Base-by-base conservation (phyloP, 495 filamentous ascomycete genomes). In the Xylaria acuta region DNA sequence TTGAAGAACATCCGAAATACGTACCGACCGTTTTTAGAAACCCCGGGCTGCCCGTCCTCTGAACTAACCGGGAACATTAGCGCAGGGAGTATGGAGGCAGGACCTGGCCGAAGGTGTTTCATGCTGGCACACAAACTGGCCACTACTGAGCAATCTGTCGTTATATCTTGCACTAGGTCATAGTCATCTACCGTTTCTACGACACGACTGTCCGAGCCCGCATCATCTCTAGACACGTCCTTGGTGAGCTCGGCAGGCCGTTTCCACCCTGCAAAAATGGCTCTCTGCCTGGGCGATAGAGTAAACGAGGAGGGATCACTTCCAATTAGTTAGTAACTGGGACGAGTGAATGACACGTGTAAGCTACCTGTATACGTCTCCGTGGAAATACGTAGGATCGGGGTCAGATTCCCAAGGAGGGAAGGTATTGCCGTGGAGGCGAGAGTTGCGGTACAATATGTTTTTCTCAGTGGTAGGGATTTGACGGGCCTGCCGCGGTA, bases 131-230 rank as follows among this genome's bases (percentile, higher is more conserved):
- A 98, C 14, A 99, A 87, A 81, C 95, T 97, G 6, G 97, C 96
- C 51, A 99, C 94, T 7, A 99, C 94, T 6, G 96, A 98, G 75
- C 96, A 99, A 76, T 99, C 96, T 3, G 94, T 94, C 25, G 95
- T 91, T 51, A 97, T 86, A 78, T 98, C 96, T 82, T 99, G 96
- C 6, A 97, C 93, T 16, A 99, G 85, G 79, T 98, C 97, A 64
- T 90, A 87, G 47, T 85, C 84, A 51, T 81, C 75, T 5, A 77
- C 76, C 1, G 87, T 81, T 32, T 78, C 73, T 90, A 94, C 94
- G 18, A 87, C 76, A 18, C 60, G 63, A 30, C 69, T 75, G 27
- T 60, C 4, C 12, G 77, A 70, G 73, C 71, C 79, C 2, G 73
- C 68, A 32, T 22, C 71, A 38, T 7, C 36, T 41, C 30, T 27